Evolutionary conservation across 2,329 filamentous ascomycete genomes (phyloP).

Genomic region (Mariannaea sp.): DNA sequence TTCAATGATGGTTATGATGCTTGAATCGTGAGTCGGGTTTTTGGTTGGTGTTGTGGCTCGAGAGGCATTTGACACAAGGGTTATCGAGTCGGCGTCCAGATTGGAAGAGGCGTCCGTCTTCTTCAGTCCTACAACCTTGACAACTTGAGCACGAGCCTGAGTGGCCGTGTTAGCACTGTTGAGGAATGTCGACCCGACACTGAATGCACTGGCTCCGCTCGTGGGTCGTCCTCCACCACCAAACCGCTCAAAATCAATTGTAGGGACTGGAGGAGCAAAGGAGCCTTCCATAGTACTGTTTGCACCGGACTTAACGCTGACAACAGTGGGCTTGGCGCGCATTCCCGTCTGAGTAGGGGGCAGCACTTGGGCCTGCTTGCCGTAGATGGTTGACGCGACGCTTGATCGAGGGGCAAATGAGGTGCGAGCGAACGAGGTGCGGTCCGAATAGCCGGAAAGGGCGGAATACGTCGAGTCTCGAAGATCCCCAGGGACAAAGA

Average conservation of each 20-base stretch:
- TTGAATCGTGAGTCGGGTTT: conserved; percentile 46
- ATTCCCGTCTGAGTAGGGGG: conserved; percentile 85
- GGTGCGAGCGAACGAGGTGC: conserved; percentile 64
- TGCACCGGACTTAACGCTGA: conserved; percentile 81
- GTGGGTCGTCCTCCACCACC: conserved; percentile 50
- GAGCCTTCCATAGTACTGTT: conserved; percentile 57
- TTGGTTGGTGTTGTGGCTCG: conserved; percentile 31
- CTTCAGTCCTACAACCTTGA: conserved; percentile 61
- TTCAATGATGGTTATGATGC: conserved; percentile 54
- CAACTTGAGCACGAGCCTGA: conserved; percentile 62
- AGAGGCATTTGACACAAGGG: conserved; percentile 22
- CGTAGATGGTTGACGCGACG: conserved; percentile 92
- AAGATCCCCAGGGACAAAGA: conserved; percentile 89
- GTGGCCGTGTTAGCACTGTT: conserved; percentile 67
- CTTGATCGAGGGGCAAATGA: conserved; percentile 68
- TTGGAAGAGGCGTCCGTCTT: conserved; percentile 49
- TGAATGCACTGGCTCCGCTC: conserved; percentile 64
- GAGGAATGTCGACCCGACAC: conserved; percentile 70
- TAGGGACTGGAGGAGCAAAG: conserved; percentile 74
- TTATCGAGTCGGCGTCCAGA: conserved; percentile 43
- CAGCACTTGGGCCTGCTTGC: conserved; percentile 84
- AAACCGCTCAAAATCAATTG: conserved; percentile 69
- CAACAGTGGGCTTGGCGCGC: conserved; percentile 86
- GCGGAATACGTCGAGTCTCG: conserved; percentile 90
- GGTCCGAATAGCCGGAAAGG: conserved; percentile 66